Evolutionary conservation across 495 filamentous ascomycete genomes (phyloP).

Genomic region (Cercophora samala): DNA sequence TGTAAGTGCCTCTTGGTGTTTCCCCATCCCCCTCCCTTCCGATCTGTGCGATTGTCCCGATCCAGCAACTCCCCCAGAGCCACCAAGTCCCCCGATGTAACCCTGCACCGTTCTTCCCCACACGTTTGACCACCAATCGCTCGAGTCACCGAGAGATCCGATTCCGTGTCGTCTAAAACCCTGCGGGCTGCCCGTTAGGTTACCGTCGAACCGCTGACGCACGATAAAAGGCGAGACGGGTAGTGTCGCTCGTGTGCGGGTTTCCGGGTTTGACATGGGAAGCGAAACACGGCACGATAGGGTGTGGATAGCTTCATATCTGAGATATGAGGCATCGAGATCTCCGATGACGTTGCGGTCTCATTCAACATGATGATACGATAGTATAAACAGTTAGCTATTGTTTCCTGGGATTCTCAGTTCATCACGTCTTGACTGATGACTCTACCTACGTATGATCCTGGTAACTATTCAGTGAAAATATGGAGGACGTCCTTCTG

Average conservation of each 20-base stretch:
- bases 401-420: too few species aligned
- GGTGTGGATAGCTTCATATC: slow-evolving; percentile 4
- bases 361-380: too few species aligned
- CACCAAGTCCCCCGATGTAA: slow-evolving; percentile 8
- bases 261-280: neutral
- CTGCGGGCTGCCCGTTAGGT: neutral
- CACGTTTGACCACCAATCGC: neutral
- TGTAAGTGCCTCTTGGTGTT: neutral
- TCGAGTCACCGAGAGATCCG: neutral
- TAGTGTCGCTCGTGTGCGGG: neutral
- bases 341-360: neutral
- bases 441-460: too few species aligned
- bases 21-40: too few species aligned
- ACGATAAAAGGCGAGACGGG: neutral
- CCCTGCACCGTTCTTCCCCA: neutral
- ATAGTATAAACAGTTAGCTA: too few species aligned
- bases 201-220: neutral
- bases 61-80: too few species aligned
- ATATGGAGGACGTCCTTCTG: too few species aligned
- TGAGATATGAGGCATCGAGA: neutral
- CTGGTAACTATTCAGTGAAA: too few species aligned
- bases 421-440: too few species aligned
- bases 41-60: too few species aligned
- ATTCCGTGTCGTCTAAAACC: neutral
- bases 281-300: slow-evolving; percentile 20